These are phyloP conservation scores for Panicum miliaceum DNA, from an alignment of 176 grass and related monocot genomes.

Conservation along the genomic window DNA sequence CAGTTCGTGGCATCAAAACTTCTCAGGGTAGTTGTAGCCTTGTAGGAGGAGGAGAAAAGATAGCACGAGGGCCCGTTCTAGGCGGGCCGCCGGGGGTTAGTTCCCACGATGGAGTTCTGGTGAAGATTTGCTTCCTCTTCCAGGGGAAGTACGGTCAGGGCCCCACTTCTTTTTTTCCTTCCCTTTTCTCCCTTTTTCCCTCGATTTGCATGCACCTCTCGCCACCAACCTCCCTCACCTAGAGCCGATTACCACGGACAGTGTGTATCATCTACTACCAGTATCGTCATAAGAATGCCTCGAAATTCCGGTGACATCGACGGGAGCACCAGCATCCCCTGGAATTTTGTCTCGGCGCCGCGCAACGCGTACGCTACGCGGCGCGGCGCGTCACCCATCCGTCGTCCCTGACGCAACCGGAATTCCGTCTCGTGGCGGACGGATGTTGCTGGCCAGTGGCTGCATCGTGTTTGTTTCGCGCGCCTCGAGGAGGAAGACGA, in stretches of 20 bases:
- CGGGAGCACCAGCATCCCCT: neutral
- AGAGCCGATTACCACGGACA: neutral
- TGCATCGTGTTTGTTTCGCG: neutral
- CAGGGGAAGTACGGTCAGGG: neutral
- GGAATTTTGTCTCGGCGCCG: too few relatives aligned
- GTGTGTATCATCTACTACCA: neutral
- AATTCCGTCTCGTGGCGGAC: too few relatives aligned
- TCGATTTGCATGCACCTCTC: neutral
- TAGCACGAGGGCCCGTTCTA: neutral
- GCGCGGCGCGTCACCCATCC: too few relatives aligned
- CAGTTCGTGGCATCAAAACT: neutral
- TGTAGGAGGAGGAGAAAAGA: too few relatives aligned
- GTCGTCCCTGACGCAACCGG: too few relatives aligned
- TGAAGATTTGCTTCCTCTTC: conserved; percentile 5
- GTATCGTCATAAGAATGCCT: too few relatives aligned
- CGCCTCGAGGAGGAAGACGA: neutral
- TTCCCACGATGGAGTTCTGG: neutral
- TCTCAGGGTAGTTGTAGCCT: neutral
- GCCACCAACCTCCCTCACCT: neutral
- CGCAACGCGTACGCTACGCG: too few relatives aligned
- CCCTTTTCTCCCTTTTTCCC: neutral
- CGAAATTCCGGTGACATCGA: neutral
- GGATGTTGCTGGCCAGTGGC: neutral
- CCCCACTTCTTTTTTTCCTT: neutral
- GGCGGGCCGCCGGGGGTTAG: neutral